Percentiles rank a stretch among this genome's conserved stretches.
phyloP scores from a whole-genome alignment of 2,329 filamentous ascomycete species.

The Talaromyces marneffei region DNA sequence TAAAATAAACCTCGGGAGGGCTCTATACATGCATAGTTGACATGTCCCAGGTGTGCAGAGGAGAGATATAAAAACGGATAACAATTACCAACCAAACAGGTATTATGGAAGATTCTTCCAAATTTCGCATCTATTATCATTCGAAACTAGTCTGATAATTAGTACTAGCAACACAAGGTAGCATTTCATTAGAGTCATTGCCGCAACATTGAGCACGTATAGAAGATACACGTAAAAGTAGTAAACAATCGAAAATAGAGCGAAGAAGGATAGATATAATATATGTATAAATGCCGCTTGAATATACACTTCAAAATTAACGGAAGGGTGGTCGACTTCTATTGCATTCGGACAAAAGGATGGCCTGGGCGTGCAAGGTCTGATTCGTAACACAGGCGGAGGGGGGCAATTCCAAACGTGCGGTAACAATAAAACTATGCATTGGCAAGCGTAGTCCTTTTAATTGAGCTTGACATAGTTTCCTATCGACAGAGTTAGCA shows the following conservation, averaged over 20 bases:
- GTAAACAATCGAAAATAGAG: not conserved
- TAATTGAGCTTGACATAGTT: conserved; percentile 41
- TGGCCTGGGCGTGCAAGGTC: not conserved
- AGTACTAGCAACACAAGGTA: not conserved
- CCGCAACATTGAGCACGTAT: not conserved
- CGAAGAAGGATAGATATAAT: not conserved
- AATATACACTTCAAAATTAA: conserved; percentile 11
- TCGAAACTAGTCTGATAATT: not conserved
- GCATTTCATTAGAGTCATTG: not conserved
- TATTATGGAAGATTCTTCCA: not conserved
- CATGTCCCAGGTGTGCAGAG: too few relatives aligned
- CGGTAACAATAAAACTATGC: not conserved
- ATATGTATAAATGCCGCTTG: conserved; percentile 8
- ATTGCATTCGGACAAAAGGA: not conserved
- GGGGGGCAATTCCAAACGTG: not conserved
- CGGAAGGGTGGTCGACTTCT: not conserved
- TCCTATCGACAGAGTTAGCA: conserved; percentile 20
- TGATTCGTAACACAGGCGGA: not conserved
- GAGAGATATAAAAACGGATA: too few relatives aligned
- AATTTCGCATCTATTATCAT: not conserved
- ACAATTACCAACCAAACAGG: too few relatives aligned
- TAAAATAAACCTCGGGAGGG: not conserved
- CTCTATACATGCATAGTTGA: too few relatives aligned
- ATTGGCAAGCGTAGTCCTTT: not conserved
- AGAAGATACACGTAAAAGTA: not conserved